Evolutionary conservation across 306 rosid genomes (phyloP).

Genomic region (Geum urbanum): DNA sequence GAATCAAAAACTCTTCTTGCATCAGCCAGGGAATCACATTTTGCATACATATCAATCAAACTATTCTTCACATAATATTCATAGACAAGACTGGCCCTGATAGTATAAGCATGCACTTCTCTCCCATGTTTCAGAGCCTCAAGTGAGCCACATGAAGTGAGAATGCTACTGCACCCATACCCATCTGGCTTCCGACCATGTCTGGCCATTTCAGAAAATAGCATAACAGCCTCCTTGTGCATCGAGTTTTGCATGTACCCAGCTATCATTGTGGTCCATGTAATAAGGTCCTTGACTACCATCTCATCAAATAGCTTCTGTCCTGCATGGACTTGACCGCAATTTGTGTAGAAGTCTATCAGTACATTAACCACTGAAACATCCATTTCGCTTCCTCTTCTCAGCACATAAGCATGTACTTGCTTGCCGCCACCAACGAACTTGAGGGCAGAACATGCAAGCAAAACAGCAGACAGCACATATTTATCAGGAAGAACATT

Average conservation of each 20-base stretch:
- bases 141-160: conserved; percentile 79
- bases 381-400: conserved; percentile 64
- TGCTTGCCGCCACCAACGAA: conserved; percentile 71
- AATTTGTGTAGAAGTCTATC: conserved; percentile 68
- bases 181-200: conserved; percentile 64
- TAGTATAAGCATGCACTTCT: conserved; percentile 67
- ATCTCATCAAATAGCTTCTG: conserved; percentile 48
- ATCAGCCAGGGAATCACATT: conserved; percentile 61
- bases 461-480: conserved; percentile 71
- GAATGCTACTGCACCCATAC: conserved; percentile 74
- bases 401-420: conserved; percentile 66
- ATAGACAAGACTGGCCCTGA: conserved; percentile 57
- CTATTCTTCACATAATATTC: conserved; percentile 78
- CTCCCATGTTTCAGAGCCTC: conserved; percentile 56
- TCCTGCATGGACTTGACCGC: conserved; percentile 58
- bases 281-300: conserved; percentile 51
- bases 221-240: conserved; percentile 55
- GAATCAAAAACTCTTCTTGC: conserved; percentile 63
- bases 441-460: conserved; percentile 65
- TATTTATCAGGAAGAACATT: conserved; percentile 54
- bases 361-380: conserved; percentile 65
- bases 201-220: conserved; percentile 61
- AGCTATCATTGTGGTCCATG: conserved; percentile 91
- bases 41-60: conserved; percentile 86
- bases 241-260: conserved; percentile 87